Evolutionary conservation across 2,329 filamentous ascomycete species (phyloP), one percentile per base, ranked within the genome.

Genomic region (Pseudocercospora ulei): DNA sequence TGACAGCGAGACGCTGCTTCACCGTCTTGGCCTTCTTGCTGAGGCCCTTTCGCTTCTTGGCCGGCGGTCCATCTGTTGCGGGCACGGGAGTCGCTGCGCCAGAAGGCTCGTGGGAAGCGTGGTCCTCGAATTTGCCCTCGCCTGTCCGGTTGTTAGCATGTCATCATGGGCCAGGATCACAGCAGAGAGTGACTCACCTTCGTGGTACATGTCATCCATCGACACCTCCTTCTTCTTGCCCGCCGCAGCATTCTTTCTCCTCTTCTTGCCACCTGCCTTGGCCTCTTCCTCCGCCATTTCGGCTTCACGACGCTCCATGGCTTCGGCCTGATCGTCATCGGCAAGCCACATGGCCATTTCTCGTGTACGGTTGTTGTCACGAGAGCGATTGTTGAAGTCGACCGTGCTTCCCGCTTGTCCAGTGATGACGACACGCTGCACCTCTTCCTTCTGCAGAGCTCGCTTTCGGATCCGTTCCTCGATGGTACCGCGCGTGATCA

Each of bases 311-410:
- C 81, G 78, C 65, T 95, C 88, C 57, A 98, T 88, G 62, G 90
- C 73, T 56, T 90, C 88, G 1, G 86, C 90, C 60, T 96, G 85
- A 41, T 96, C 88, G 51, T 96, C 90, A 58, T 98, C 90, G 11
- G 88, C 88, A 48, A 98, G 78, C 90, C 90, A 96, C 80, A 96
- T 82, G 29, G 90, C 90, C 63, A 96, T 96, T 57, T 98, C 90
- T 65, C 93, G 92, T 59, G 92, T 95, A 47, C 87, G 78, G 64
- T 93, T 95, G 64, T 92, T 95, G 67, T 95, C 88, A 3, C 81
- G 73, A 16, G 44, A 45, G 37, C 90, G 80, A 35, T 88, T 90
- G 61, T 93, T 96, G 71, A 98, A 96, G 68, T 96, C 90, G 46
- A 53, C 49, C 25, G 53, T 57, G 46, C 82, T 82, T 39, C 82